Evolutionary conservation across 805 yeast species (phyloP), one percentile per base, ranked within the genome.

Genomic region (Pichia rugopelliculosa): DNA sequence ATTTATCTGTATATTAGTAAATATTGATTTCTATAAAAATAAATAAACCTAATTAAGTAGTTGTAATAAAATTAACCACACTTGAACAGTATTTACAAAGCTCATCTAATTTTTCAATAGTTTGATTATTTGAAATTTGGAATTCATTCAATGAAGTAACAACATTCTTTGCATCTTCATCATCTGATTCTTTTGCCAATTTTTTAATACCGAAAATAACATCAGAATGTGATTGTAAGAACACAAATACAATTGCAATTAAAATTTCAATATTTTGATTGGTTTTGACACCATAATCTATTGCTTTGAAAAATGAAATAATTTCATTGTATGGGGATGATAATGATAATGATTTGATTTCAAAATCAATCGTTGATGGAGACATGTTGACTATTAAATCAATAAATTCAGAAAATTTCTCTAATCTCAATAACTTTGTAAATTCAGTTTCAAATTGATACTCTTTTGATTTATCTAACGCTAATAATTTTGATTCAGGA

Each of bases 171-270:
- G 56, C 51, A 3, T 62, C 68, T 39, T 70, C 73, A 8, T 50
- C 54, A 17, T 49, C 43, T 3, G 48, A 52, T 12, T 54, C 53
- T 6, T 38, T 46, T 8, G 47, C 44, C 5, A 47, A 34, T 42
- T 57, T 54, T 30, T 54, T 53, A 30, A 58, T 53, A 13, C 49
- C 51, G 46, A 56, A 63, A 27, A 93, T 68, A 7, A 87, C 80
- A 62, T 91, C 98, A 23, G 91, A 90, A 65, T 93, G 99, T 42
- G 76, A 76, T 59, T 78, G 80, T 52, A 88, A 71, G 46, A 90
- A 72, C 72, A 88, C 73, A 18, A 80, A 71, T 74, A 87, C 79
- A 65, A 88, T 77, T 0, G 96, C 95, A 61, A 88, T 89, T 45
- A 82, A 75, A 17, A 91, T 67, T 56, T 93, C 99, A 61, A 76